These are phyloP conservation scores for Botrytis tulipae DNA, from an alignment of 2,329 filamentous ascomycete species.

Conservation along the genomic window DNA sequence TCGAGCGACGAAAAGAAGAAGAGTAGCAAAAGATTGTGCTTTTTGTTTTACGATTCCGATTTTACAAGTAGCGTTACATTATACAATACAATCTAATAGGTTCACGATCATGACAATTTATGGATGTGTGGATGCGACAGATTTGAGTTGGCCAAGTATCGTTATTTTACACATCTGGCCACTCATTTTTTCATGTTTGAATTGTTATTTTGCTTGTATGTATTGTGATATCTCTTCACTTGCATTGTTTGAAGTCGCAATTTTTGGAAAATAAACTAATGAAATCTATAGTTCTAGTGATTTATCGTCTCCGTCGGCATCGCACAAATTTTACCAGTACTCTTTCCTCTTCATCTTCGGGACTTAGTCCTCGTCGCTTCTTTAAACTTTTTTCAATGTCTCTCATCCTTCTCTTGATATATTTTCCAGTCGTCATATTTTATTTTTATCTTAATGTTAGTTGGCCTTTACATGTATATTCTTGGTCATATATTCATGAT, in stretches of 20 bases:
- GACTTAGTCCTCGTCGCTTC: slow-evolving; percentile 59
- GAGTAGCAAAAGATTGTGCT: slow-evolving; percentile 49
- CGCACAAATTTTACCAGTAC: slow-evolving; percentile 56
- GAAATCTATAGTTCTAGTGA: slow-evolving; percentile 50
- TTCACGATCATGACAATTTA: slow-evolving; percentile 58
- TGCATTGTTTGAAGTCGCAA: accelerated
- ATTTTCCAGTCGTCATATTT: slow-evolving; percentile 53
- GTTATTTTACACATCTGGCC: slow-evolving; percentile 56
- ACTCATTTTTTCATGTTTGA: slow-evolving; percentile 51
- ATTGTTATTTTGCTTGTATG: slow-evolving; percentile 57
- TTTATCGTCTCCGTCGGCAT: slow-evolving; percentile 60
- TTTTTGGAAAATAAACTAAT: background rate
- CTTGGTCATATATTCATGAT: slow-evolving; percentile 54
- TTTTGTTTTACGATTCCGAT: slow-evolving; percentile 57
- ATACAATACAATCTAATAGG: slow-evolving; percentile 56
- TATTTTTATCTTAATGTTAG: slow-evolving; percentile 51
- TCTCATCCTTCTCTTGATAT: slow-evolving; percentile 47
- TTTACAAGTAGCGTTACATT: slow-evolving; percentile 55
- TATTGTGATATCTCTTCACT: slow-evolving; percentile 22
- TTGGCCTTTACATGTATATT: slow-evolving; percentile 44
- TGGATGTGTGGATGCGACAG: slow-evolving; percentile 55
- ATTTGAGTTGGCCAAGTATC: slow-evolving; percentile 57
- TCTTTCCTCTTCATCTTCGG: slow-evolving; percentile 49
- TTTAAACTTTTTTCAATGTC: slow-evolving; percentile 59
- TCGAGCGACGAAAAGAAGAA: slow-evolving; percentile 47